Evolutionary conservation across 768 basidiomycete genomes (phyloP).

Genomic region (Pisolithus sp.): DNA sequence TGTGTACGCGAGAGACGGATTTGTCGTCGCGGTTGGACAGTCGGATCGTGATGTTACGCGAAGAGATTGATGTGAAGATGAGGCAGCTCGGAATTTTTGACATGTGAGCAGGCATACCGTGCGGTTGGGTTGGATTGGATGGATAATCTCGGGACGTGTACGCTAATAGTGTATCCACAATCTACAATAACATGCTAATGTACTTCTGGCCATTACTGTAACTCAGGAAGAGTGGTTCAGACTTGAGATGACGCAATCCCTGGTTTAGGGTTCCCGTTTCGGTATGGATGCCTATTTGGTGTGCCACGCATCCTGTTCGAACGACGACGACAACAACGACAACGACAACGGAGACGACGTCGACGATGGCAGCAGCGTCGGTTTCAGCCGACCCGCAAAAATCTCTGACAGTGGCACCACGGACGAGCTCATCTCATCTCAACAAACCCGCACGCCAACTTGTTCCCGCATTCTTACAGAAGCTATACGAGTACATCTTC

Average conservation of each 20-base stretch:
- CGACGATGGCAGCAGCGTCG: constrained; percentile 15
- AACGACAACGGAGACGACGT: constrained; percentile 5
- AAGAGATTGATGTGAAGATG: constrained; percentile 63
- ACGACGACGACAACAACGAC: not conserved
- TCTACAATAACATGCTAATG: too few species aligned
- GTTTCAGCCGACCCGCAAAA: constrained; percentile 54
- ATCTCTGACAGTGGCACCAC: constrained; percentile 43
- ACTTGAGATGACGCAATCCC: constrained; percentile 2
- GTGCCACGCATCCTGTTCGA: constrained; percentile 5
- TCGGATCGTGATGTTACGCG: constrained; percentile 59
- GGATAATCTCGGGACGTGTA: too few species aligned
- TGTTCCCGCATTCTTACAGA: constrained; percentile 85
- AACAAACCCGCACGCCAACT: constrained; percentile 43
- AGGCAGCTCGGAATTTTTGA: constrained; percentile 15
- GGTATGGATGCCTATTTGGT: constrained; percentile 13
- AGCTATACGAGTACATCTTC: constrained; percentile 75
- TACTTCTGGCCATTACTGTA: too few species aligned
- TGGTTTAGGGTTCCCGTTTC: constrained; percentile 8
- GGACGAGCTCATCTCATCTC: constrained; percentile 34
- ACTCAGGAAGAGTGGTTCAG: not conserved
- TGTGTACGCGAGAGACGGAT: constrained; percentile 50
- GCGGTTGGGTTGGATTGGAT: too few species aligned
- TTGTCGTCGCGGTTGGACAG: constrained; percentile 64
- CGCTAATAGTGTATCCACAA: not conserved
- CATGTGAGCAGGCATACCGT: too few species aligned